Evolutionary conservation across 1,139 yeast genomes (phyloP).

Genomic region (Pichiaceae sp.): DNA sequence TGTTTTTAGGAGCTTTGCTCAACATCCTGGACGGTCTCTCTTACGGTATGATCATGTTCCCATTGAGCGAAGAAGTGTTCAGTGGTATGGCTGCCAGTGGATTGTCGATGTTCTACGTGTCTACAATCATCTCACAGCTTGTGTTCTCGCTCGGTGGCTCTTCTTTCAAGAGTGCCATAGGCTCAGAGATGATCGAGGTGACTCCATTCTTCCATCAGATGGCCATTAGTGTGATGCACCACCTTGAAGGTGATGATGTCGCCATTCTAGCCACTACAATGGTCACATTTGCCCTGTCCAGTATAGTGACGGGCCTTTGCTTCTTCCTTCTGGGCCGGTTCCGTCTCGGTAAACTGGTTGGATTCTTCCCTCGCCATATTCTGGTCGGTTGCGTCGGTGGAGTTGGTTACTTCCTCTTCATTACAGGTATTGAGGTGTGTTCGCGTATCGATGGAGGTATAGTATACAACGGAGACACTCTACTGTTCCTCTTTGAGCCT

Average conservation of each 20-base stretch:
- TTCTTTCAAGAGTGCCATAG: constrained; percentile 81
- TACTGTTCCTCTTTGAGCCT: constrained; percentile 34
- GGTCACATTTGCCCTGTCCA: constrained; percentile 73
- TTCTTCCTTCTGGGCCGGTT: constrained; percentile 73
- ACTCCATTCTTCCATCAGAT: constrained; percentile 96
- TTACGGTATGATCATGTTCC: constrained; percentile 96
- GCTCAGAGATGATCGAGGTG: constrained; percentile 97
- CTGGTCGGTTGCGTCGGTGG: constrained; percentile 97
- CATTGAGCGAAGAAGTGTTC: constrained; percentile 73
- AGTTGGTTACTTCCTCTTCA: constrained; percentile 85
- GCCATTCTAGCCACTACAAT: constrained; percentile 81
- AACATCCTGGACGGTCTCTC: constrained; percentile 90
- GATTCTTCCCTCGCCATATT: constrained; percentile 93
- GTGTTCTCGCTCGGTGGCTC: constrained; percentile 88
- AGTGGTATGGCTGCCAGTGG: constrained; percentile 81
- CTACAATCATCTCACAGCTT: constrained; percentile 80
- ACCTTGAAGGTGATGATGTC: constrained; percentile 35
- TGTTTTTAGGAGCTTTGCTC: constrained; percentile 71
- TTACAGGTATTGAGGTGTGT: constrained; percentile 87
- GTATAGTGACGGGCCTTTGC: constrained; percentile 78
- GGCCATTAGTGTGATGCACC: constrained; percentile 70
- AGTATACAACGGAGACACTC: constrained; percentile 50
- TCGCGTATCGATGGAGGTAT: constrained; percentile 72
- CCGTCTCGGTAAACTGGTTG: constrained; percentile 76
- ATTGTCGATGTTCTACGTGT: constrained; percentile 85